Evolutionary conservation across 495 filamentous ascomycete species (phyloP).

Genomic region (Xanthoparmelia taractica): DNA sequence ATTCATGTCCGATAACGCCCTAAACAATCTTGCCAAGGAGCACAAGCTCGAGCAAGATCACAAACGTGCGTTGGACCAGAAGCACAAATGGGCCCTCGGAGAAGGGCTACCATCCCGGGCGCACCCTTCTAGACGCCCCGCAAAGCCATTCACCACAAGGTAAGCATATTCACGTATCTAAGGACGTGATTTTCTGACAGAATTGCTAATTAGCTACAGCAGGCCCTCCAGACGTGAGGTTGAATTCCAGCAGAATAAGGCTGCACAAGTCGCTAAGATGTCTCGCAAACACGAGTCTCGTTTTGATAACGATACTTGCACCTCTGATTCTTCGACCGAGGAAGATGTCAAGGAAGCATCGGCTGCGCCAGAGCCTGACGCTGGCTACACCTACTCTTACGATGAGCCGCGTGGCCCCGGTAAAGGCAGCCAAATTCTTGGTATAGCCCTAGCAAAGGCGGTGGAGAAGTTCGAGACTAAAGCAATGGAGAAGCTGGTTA

Average conservation of each 20-base stretch:
- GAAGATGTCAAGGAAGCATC: slow-evolving; percentile 40
- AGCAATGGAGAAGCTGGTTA: slow-evolving; percentile 49
- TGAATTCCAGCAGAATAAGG: slow-evolving; percentile 31
- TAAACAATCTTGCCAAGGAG: slow-evolving; percentile 26
- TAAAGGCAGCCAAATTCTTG: slow-evolving; percentile 48
- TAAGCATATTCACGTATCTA: slow-evolving; percentile 4
- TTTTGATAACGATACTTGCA: slow-evolving; percentile 28
- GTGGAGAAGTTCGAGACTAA: slow-evolving; percentile 50
- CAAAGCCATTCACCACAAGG: slow-evolving; percentile 24
- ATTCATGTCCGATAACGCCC: slow-evolving; percentile 17
- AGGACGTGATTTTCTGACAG: slow-evolving; percentile 5
- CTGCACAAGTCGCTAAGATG: slow-evolving; percentile 31
- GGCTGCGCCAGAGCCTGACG: slow-evolving; percentile 35
- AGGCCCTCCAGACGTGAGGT: slow-evolving; percentile 26
- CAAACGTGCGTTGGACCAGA: slow-evolving; percentile 45
- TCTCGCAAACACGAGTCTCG: slow-evolving; percentile 34
- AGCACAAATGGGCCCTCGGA: slow-evolving; percentile 49
- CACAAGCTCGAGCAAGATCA: slow-evolving; percentile 43
- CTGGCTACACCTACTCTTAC: slow-evolving; percentile 41
- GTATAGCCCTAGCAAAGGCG: slow-evolving; percentile 45
- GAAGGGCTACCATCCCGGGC: slow-evolving; percentile 19
- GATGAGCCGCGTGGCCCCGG: slow-evolving; percentile 39
- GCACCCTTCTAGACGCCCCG: slow-evolving; percentile 30
- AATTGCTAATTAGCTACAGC: slow-evolving; percentile 7
- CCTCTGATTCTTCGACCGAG: slow-evolving; percentile 32